phyloP scores from a whole-genome alignment of 768 basidiomycete species.

The Mrakia hoshinonis region DNA sequence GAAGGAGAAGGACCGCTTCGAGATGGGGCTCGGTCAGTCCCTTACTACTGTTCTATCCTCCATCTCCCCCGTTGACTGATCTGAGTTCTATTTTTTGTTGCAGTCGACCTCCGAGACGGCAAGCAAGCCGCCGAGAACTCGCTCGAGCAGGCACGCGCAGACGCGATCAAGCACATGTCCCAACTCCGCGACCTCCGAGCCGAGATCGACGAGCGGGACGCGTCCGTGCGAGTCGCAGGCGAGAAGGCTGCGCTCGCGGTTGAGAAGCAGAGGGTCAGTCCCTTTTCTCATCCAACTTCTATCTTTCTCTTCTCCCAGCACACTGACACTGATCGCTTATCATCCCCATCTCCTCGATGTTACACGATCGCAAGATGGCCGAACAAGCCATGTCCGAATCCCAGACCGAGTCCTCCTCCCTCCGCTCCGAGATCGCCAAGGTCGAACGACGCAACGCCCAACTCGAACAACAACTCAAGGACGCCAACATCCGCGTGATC shows the following conservation, averaged over 20 bases:
- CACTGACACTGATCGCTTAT: conserved; percentile 65
- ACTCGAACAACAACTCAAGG: conserved; percentile 77
- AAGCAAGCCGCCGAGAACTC: conserved; percentile 58
- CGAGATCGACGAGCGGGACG: conserved; percentile 76
- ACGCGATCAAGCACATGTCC: conserved; percentile 72
- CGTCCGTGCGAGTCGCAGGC: conserved; percentile 70
- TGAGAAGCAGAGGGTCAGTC: conserved; percentile 72
- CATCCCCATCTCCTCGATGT: conserved; percentile 62
- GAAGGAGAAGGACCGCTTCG: conserved; percentile 77
- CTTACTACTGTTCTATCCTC: conserved; percentile 31
- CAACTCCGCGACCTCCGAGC: conserved; percentile 74
- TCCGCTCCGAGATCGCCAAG: conserved; percentile 70
- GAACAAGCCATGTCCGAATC: conserved; percentile 66
- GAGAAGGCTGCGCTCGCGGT: conserved; percentile 68
- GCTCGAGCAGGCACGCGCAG: conserved; percentile 69
- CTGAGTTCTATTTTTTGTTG: background rate
- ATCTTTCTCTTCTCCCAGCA: conserved; percentile 32
- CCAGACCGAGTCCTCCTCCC: conserved; percentile 64
- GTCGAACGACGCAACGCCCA: conserved; percentile 68
- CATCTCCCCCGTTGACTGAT: background rate
- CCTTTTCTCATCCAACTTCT: conserved; percentile 46
- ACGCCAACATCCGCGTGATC: conserved; percentile 69
- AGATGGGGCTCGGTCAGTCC: conserved; percentile 68
- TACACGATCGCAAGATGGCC: conserved; percentile 71
- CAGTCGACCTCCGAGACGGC: conserved; percentile 14